These are phyloP conservation scores for Phaeosphaeria sp. DNA, from an alignment of 2,329 filamentous ascomycete genomes.

Conservation along the genomic window DNA sequence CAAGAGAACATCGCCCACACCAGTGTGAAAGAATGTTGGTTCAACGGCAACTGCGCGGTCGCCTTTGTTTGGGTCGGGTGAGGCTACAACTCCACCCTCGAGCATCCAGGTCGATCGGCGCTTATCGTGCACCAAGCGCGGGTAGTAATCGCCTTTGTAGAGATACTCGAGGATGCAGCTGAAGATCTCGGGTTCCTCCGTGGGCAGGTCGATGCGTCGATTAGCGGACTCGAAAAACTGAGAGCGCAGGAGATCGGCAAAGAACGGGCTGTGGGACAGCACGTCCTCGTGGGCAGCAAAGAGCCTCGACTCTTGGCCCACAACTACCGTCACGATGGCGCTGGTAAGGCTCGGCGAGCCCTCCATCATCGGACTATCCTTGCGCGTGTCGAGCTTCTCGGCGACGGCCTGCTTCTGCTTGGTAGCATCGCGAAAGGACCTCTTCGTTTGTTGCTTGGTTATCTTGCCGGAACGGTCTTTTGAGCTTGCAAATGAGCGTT, in stretches of 20 bases:
- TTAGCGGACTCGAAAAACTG: constrained; percentile 73
- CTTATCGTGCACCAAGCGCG: constrained; percentile 86
- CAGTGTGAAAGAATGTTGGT: constrained; percentile 78
- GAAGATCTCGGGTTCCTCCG: constrained; percentile 87
- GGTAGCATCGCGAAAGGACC: constrained; percentile 76
- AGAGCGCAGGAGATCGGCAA: constrained; percentile 73
- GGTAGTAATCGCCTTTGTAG: constrained; percentile 96
- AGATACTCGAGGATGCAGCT: constrained; percentile 94
- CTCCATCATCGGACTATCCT: constrained; percentile 66
- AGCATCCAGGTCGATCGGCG: constrained; percentile 87
- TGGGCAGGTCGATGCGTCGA: constrained; percentile 80
- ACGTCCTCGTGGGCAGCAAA: constrained; percentile 97
- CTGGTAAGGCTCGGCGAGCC: constrained; percentile 62
- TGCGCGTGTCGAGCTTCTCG: constrained; percentile 64
- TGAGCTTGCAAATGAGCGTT: constrained; percentile 80
- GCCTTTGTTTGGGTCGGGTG: constrained; percentile 62
- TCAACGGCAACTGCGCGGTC: constrained; percentile 66
- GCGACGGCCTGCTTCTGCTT: constrained; percentile 72
- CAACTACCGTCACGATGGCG: constrained; percentile 85
- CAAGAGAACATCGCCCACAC: constrained; percentile 77
- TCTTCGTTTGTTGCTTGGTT: constrained; percentile 75
- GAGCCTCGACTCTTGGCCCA: constrained; percentile 83
- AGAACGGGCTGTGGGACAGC: constrained; percentile 84
- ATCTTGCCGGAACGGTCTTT: constrained; percentile 89
- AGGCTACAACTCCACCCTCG: constrained; percentile 69